Percentiles rank a stretch among this genome's conserved stretches.
Evolutionary conservation across 2,329 filamentous ascomycete species (phyloP).

Genomic region (Mariannaea elegans): DNA sequence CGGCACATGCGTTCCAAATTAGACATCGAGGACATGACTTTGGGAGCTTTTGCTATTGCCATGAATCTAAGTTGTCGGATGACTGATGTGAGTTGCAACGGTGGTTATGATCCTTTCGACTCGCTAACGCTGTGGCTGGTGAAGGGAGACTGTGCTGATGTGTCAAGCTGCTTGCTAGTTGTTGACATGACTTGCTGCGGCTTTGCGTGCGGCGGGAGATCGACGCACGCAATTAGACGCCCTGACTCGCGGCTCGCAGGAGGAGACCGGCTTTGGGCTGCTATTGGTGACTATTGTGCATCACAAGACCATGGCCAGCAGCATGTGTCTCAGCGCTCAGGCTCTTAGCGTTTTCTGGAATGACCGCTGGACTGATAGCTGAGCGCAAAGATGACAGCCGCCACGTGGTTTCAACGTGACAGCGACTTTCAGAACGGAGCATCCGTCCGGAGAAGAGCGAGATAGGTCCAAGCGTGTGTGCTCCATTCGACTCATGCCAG

Average conservation of each 20-base stretch:
- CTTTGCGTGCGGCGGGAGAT: slow-evolving; percentile 35
- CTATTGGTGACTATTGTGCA: slow-evolving; percentile 25
- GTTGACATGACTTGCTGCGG: slow-evolving; percentile 5
- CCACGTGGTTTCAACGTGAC: slow-evolving; percentile 40
- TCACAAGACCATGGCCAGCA: slow-evolving; percentile 14
- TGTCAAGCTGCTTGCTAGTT: no score
- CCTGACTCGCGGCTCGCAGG: slow-evolving; percentile 34
- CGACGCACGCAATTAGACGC: slow-evolving; percentile 33
- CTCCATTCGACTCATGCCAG: background rate
- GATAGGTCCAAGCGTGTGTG: slow-evolving; percentile 8
- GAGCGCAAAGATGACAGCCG: slow-evolving; percentile 24
- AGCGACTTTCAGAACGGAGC: slow-evolving; percentile 6
- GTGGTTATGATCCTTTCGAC: background rate
- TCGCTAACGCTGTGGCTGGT: background rate
- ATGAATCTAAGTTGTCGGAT: background rate
- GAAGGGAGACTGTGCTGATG: no score
- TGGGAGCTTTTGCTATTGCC: background rate
- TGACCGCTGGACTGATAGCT: slow-evolving; percentile 8
- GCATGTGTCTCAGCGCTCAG: slow-evolving; percentile 18
- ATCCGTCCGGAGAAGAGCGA: slow-evolving; percentile 11
- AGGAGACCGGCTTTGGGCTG: background rate
- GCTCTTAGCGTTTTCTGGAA: slow-evolving; percentile 23
- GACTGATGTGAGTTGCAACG: background rate
- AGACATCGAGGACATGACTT: no score
- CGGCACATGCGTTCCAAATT: no score